Evolutionary conservation across 192 early-diverging fungal species (phyloP).

Genomic region (Coemansia guatemalensis): DNA sequence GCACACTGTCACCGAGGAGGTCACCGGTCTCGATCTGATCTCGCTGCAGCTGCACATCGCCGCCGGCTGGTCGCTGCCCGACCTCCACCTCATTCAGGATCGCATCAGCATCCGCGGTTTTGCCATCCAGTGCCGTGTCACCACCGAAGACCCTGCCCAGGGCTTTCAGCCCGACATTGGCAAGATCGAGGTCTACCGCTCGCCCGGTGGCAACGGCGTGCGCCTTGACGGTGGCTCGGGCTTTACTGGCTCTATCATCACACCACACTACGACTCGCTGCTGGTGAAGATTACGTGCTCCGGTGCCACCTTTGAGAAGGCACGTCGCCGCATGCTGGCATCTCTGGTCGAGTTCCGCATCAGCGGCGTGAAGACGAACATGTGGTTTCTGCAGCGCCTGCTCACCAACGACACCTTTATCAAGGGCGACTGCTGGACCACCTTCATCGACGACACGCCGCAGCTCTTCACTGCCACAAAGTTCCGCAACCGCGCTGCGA

Average conservation of each 20-base stretch:
- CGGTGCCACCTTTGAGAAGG: conserved; percentile 86
- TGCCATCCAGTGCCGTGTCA: conserved; percentile 96
- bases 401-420: conserved; percentile 81
- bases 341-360: conserved; percentile 94
- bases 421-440: conserved; percentile 89
- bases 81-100: conserved; percentile 80
- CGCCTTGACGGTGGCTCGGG: conserved; percentile 88
- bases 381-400: conserved; percentile 88
- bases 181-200: conserved; percentile 92
- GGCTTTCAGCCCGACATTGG: conserved; percentile 97
- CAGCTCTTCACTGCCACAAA: conserved; percentile 81
- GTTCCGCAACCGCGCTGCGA: conserved; percentile 81
- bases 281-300: conserved; percentile 89
- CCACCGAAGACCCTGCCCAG: conserved; percentile 91
- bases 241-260: conserved; percentile 88
- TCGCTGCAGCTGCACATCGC: conserved; percentile 95
- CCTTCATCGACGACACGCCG: conserved; percentile 97
- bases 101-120: conserved; percentile 76
- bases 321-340: conserved; percentile 84
- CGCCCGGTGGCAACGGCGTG: conserved; percentile 84
- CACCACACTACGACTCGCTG: conserved; percentile 94
- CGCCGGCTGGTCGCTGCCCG: conserved; percentile 74
- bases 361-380: conserved; percentile 96
- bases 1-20: conserved; percentile 97
- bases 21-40: conserved; percentile 94